These are phyloP conservation scores for Phytophthora pisi DNA, from an alignment of 352 stramenopile species.

Conservation along the genomic window DNA sequence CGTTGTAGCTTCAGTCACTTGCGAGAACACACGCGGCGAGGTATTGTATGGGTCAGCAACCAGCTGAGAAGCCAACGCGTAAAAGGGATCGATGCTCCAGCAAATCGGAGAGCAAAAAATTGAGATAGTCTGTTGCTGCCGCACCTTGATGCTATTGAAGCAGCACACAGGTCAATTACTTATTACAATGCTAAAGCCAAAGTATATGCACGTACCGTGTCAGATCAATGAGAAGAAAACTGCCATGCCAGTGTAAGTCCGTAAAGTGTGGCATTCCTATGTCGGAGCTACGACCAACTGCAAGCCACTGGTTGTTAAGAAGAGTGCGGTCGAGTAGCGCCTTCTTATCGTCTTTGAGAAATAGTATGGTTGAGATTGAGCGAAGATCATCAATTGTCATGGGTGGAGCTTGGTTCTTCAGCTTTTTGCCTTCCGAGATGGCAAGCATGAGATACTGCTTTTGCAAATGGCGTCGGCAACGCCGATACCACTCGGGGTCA, in stretches of 20 bases:
- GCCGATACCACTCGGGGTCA: constrained; percentile 11
- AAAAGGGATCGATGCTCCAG: constrained; percentile 14
- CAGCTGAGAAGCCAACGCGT: neutral
- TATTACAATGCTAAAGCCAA: too few species aligned
- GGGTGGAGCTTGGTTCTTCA: constrained; percentile 6
- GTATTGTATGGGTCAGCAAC: neutral
- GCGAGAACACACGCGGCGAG: neutral
- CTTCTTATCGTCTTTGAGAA: constrained; percentile 16
- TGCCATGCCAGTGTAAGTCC: constrained; percentile 8
- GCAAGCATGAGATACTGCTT: constrained; percentile 7
- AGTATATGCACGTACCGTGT: neutral
- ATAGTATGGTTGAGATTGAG: constrained; percentile 10
- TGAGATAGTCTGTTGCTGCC: constrained; percentile 7
- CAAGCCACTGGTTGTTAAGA: constrained; percentile 9
- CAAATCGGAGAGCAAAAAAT: constrained; percentile 12
- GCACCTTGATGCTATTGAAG: neutral
- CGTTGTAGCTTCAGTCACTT: too few species aligned
- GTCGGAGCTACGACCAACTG: constrained; percentile 11
- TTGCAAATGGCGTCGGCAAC: constrained; percentile 14
- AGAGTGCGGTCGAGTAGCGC: constrained; percentile 8
- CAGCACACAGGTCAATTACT: too few species aligned
- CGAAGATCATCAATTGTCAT: constrained; percentile 9
- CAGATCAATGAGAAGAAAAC: constrained; percentile 7
- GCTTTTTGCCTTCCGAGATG: constrained; percentile 7
- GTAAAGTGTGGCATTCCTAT: neutral